Evolutionary conservation across 352 stramenopile species (phyloP).

Genomic region (Globisporangium recalcitrans): DNA sequence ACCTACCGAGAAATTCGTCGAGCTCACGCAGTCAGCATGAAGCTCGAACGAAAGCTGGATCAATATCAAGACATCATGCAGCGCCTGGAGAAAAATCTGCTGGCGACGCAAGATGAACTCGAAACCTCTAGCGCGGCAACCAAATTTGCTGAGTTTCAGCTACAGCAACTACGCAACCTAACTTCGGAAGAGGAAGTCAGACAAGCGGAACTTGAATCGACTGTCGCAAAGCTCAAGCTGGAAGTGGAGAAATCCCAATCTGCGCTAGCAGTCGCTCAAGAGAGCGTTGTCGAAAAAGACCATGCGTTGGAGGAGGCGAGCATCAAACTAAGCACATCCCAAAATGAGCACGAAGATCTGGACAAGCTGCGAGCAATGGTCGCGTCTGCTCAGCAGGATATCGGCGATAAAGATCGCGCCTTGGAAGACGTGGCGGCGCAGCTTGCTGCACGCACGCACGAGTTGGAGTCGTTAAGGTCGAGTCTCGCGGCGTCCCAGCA

Average conservation of each 20-base stretch:
- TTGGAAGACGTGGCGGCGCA: conserved; percentile 13
- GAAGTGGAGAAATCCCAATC: conserved; percentile 16
- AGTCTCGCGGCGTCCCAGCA: conserved; percentile 2
- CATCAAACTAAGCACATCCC: neutral
- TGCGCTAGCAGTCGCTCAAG: conserved; percentile 7
- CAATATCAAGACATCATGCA: conserved; percentile 68
- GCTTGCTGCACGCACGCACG: conserved; percentile 5
- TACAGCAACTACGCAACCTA: conserved; percentile 62
- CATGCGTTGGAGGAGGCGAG: conserved; percentile 10
- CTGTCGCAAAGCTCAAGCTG: conserved; percentile 17
- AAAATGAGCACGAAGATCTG: conserved; percentile 5
- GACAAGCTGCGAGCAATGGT: conserved; percentile 1
- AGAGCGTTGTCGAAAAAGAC: conserved; percentile 6
- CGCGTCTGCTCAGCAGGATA: conserved; percentile 7
- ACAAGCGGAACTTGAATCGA: conserved; percentile 23
- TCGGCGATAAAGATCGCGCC: neutral
- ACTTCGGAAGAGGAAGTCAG: conserved; percentile 45
- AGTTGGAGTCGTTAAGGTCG: conserved; percentile 4
- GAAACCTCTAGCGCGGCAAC: conserved; percentile 69
- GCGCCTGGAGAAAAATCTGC: conserved; percentile 57
- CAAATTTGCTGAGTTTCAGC: conserved; percentile 80
- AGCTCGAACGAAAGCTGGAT: conserved; percentile 67
- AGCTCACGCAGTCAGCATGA: conserved; percentile 46
- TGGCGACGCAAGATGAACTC: conserved; percentile 65
- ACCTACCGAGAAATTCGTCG: conserved; percentile 57